Evolutionary conservation across 2,329 filamentous ascomycete species (phyloP), one percentile per base, ranked within the genome.

Genomic region (Rhynchosporium graminicola): DNA sequence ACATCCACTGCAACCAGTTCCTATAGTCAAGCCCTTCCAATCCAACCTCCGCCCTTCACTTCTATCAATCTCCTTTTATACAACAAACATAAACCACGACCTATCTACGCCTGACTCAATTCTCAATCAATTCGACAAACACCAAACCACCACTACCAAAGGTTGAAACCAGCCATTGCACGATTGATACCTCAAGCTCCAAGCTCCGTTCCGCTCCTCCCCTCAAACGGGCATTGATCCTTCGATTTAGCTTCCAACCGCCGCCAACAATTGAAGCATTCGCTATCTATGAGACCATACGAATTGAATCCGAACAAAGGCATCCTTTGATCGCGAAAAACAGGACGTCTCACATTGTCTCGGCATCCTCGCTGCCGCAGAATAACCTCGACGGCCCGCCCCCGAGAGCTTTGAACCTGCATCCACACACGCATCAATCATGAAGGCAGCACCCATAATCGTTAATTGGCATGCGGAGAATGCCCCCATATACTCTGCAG

Each of bases 381-480:
- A 33, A 55, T 56, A 31, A 29, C 33, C 50, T 64, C 62, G 58
- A 64, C 58, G 58, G 57, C 57, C 57, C 58, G 64, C 59, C 52
- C 57, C 48, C 20, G 20, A 64, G 40, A 66, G 54, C 62, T 66
- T 46, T 58, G n/a, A 59, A 56, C 52, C 54, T 20, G 20, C 20
- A 20, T 20, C 20, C 20, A 20, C 20, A 20, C 20, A 20, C n/a
- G 38, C 28, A 55, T 48, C 55, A 52, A 71, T 8, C 75, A 99
- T 99, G 95, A 98, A 96, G 85, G 93, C 92, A 75, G 89, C 92
- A 74, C 94, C 95, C 71, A 84, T 99, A 71, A 94, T 98, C 75
- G 94, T 99, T 79, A 92, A 96, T 82, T 99, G 95, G 95, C 96
- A 99, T 79, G 91, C 97, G 77, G 91, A 97, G 75, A 97, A 96